These are phyloP conservation scores for Lavandula angustifolia DNA, from an alignment of 257 asterid species.

Conservation along the genomic window DNA sequence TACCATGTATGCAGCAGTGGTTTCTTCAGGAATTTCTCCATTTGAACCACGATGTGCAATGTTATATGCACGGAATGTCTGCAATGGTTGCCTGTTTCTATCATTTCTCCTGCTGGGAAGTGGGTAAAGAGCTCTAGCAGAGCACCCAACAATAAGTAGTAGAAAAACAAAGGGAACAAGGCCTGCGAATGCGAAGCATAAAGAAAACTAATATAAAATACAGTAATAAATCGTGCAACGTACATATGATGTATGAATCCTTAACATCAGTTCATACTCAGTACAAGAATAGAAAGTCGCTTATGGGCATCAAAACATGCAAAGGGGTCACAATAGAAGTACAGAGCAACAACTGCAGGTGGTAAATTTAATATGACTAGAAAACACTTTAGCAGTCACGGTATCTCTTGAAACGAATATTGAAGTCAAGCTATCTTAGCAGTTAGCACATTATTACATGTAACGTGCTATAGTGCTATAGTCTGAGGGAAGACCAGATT, in stretches of 20 bases:
- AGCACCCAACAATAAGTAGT: constrained; percentile 67
- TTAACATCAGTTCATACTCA: neutral
- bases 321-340: neutral
- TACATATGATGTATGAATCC: neutral
- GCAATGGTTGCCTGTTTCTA: constrained; percentile 67
- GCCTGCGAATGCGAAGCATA: constrained; percentile 61
- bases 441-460: too few species aligned
- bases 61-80: constrained; percentile 87
- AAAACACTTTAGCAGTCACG: neutral
- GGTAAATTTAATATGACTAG: neutral
- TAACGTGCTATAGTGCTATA: too few species aligned
- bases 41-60: constrained; percentile 97
- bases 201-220: neutral
- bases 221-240: neutral
- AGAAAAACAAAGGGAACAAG: constrained; percentile 53
- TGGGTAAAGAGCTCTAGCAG: constrained; percentile 84
- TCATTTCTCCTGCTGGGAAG: constrained; percentile 91
- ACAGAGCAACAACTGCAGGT: neutral
- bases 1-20: constrained; percentile 86
- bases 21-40: constrained; percentile 98
- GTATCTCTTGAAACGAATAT: constrained; percentile 4
- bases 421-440: neutral
- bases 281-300: neutral
- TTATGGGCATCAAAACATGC: constrained; percentile 5
- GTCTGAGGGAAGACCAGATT: too few species aligned